Conservation (phyloP, 345 rosid species). For the Luvunga scandens region DNA sequence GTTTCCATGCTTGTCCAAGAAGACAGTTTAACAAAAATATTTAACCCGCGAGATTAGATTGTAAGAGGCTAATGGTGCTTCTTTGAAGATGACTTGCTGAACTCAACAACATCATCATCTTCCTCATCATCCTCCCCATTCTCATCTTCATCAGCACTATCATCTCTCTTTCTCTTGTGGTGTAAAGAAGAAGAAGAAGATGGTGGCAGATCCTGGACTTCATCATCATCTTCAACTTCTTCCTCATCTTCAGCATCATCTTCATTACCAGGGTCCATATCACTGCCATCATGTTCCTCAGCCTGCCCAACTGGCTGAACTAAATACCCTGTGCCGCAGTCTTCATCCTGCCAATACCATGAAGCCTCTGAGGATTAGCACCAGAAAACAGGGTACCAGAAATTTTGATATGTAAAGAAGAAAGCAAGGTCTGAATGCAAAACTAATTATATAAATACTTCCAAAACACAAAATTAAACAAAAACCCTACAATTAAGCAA, state of each 20-base stretch:
- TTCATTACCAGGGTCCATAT: constrained; percentile 44
- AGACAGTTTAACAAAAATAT: constrained; percentile 11
- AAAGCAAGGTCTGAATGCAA: background rate
- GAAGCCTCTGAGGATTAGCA: background rate
- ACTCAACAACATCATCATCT: constrained; percentile 34
- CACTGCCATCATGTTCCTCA: constrained; percentile 48
- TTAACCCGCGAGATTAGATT: background rate
- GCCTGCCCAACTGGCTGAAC: constrained; percentile 56
- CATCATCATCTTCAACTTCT: constrained; percentile 45
- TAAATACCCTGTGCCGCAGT: constrained; percentile 53
- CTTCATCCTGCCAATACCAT: constrained; percentile 55
- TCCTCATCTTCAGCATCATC: constrained; percentile 51
- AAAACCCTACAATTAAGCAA: background rate
- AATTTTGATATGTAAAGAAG: background rate
- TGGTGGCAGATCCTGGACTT: constrained; percentile 35
- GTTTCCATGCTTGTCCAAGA: constrained; percentile 16
- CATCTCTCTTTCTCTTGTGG: constrained; percentile 54
- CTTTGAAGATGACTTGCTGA: constrained; percentile 33
- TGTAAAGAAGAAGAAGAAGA: constrained; percentile 46
- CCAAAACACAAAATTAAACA: background rate
- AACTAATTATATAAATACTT: background rate
- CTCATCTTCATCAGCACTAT: constrained; percentile 25
- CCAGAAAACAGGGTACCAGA: background rate
- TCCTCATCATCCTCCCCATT: constrained; percentile 24
- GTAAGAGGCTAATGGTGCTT: constrained; percentile 30